A percentile compares a stretch with the other conserved stretches of the same genome.
Evolutionary conservation across 2,329 filamentous ascomycete genomes (phyloP).

Genomic region (Talaromyces albobiverticillius): DNA sequence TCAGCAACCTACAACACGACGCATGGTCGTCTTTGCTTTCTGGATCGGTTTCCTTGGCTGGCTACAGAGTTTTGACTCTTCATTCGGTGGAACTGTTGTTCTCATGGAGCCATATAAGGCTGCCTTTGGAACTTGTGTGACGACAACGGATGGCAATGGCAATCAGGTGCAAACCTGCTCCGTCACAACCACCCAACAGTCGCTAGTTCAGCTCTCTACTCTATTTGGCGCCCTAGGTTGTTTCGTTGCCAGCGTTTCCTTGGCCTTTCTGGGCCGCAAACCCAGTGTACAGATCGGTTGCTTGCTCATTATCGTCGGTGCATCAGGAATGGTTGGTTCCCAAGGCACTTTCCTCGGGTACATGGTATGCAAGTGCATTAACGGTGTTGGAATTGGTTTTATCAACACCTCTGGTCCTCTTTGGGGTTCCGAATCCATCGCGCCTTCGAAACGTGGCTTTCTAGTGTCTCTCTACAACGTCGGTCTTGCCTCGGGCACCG

Average conservation of each 20-base stretch:
- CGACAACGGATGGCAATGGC: constrained; percentile 1
- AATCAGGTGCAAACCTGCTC: constrained; percentile 17
- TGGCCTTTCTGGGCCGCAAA: constrained; percentile 21
- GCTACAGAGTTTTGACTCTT: not conserved
- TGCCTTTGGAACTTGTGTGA: not conserved
- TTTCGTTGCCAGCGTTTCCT: constrained; percentile 19
- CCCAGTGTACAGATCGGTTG: constrained; percentile 24
- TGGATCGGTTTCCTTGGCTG: not conserved
- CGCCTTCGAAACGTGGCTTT: constrained; percentile 22
- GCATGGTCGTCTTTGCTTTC: not conserved
- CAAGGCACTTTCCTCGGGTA: constrained; percentile 22
- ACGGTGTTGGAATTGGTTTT: constrained; percentile 23
- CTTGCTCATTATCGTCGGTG: constrained; percentile 22
- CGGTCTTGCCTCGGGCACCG: constrained; percentile 25
- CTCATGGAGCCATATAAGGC: not conserved
- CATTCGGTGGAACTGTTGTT: not conserved
- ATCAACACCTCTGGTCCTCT: constrained; percentile 19
- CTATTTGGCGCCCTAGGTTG: constrained; percentile 27
- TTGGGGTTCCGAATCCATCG: constrained; percentile 26
- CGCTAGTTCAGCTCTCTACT: constrained; percentile 25
- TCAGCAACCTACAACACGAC: too few relatives aligned
- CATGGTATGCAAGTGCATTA: constrained; percentile 26
- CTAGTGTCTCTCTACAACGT: constrained; percentile 24
- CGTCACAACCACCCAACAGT: constrained; percentile 26
- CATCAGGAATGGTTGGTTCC: constrained; percentile 26